Base-by-base conservation (phyloP, 1,284 basidiomycete genomes). In the Sporisorium iseilematis-ciliati region DNA sequence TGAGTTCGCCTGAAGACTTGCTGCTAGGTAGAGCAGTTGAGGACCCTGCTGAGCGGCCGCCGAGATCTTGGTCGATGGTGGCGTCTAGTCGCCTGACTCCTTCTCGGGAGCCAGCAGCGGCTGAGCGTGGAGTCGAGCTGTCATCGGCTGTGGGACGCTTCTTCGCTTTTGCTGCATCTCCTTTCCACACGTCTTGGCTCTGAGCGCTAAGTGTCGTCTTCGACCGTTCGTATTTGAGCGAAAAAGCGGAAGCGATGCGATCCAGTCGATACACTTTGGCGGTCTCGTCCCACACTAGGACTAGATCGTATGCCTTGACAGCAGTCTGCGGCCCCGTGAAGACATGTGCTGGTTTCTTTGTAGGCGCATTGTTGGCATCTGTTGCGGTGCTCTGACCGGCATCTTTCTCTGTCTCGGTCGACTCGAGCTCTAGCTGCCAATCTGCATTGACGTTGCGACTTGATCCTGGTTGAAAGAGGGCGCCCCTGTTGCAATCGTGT, bases 381-480 rank as follows among this genome's bases (percentile, higher is more conserved):
- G n/a, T 2, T 16, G 20, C 31, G 1, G 52, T n/a, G 53, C 38
- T 46, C 10, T 49, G 29, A 4, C 26, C 31, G 12, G 51, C n/a
- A 14, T 26, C 51, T n/a, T 41, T 20, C n/a, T 61, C 46, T 3
- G 21, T 7, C 1, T 68, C 65, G 21, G 51, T 52, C 10, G 65
- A 57, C 8, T 71, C 73, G 12, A 75, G 58, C 54, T 75, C 73
- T 11, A 75, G 55, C 21, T 68, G 73, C 67, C 67, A 75, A 18
- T 71, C 68, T 1, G 73, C 65, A 12, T 40, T 57, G 26, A 12
- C 33, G n/a, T n/a, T 63, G 10, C 61, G 60, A 23, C 50, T 38
- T 1, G 52, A 23, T 0, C 53, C 54, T 1, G 64, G 65, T 35
- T 65, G 59, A 18, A 56, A 65, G 1, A 75, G 65, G 12, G 68